A percentile compares a stretch with the other conserved stretches of the same genome.
These are phyloP conservation scores for Trichomonas tenax DNA, from an alignment of 208 protist genomes.

Conservation along the genomic window DNA sequence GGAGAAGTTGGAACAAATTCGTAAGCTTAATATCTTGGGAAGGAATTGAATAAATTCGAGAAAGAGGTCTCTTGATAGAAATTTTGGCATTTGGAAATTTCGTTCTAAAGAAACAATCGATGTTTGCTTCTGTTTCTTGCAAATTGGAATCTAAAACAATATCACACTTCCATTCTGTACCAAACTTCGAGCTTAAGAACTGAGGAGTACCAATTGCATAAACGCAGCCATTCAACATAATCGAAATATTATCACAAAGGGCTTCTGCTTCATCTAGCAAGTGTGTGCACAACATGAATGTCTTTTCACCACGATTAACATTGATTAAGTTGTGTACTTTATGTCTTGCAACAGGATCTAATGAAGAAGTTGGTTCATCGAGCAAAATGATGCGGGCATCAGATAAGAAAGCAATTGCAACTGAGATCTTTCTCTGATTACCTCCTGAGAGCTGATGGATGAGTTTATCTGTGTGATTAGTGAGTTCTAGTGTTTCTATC, in stretches of 20 bases:
- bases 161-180: neutral
- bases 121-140: neutral
- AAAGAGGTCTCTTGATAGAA: neutral
- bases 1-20: neutral
- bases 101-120: neutral
- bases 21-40: neutral
- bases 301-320: neutral
- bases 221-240: neutral
- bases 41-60: neutral
- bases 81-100: neutral
- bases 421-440: neutral
- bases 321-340: neutral
- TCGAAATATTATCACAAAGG: neutral
- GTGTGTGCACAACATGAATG: neutral
- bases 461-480: neutral
- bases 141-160: neutral
- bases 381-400: neutral
- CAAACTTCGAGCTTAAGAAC: neutral
- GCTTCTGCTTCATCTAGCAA: neutral
- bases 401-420: neutral
- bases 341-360: neutral
- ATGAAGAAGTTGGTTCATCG: neutral
- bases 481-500: neutral
- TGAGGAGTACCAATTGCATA: neutral
- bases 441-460: neutral